Conservation (phyloP, 2,329 filamentous ascomycete genomes). For the Neonectria coccinea region DNA sequence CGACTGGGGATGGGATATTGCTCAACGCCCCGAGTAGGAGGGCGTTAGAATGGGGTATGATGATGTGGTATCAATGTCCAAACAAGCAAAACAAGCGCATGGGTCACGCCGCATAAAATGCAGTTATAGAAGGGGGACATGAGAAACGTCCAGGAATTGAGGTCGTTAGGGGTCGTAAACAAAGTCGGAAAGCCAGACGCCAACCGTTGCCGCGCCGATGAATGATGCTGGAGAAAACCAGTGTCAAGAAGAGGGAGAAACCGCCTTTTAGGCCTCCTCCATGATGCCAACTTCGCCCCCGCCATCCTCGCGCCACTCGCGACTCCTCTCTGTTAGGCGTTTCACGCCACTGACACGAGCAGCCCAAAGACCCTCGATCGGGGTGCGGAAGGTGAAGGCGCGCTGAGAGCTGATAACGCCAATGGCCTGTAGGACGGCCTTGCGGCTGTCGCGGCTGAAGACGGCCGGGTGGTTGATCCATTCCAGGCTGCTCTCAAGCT, state of each 20-base stretch:
- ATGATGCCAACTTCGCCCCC: slow-evolving; percentile 77
- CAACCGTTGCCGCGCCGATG: slow-evolving; percentile 35
- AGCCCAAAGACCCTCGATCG: slow-evolving; percentile 91
- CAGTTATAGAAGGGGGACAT: slow-evolving; percentile 33
- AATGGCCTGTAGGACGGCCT: slow-evolving; percentile 95
- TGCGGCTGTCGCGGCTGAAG: slow-evolving; percentile 92
- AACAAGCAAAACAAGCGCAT: slow-evolving; percentile 37
- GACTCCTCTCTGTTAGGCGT: slow-evolving; percentile 82
- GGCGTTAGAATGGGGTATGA: slow-evolving; percentile 19
- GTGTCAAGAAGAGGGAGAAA: slow-evolving; percentile 26
- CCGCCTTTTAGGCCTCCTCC: slow-evolving; percentile 63
- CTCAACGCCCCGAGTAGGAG: slow-evolving; percentile 31
- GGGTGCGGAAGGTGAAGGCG: slow-evolving; percentile 91
- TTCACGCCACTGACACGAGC: slow-evolving; percentile 84
- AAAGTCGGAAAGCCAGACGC: slow-evolving; percentile 38
- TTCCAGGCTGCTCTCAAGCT: slow-evolving; percentile 90
- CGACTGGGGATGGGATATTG: slow-evolving; percentile 39
- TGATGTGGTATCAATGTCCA: slow-evolving; percentile 36
- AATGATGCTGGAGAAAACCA: slow-evolving; percentile 30
- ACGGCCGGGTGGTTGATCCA: slow-evolving; percentile 98
- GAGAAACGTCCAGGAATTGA: slow-evolving; percentile 37
- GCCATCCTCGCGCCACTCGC: slow-evolving; percentile 91
- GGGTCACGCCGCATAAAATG: slow-evolving; percentile 30
- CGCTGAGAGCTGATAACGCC: slow-evolving; percentile 96
- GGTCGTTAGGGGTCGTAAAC: slow-evolving; percentile 45